A percentile compares a stretch with the other conserved stretches of the same genome.
Conservation (phyloP, 371 early-diverging fungal species). For the Mucor sp. region DNA sequence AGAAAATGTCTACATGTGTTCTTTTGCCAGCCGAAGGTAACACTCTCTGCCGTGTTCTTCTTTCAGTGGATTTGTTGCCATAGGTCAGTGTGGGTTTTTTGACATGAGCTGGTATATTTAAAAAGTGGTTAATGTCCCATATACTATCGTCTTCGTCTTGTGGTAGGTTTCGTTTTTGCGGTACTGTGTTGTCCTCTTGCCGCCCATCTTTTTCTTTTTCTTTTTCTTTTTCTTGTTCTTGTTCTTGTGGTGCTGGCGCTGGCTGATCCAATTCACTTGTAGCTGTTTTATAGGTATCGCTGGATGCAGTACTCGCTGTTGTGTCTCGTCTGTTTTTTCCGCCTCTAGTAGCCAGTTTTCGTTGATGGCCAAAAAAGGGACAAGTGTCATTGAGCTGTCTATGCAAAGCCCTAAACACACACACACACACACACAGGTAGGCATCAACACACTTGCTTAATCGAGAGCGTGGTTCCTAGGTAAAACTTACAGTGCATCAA, state of each 20-base stretch:
- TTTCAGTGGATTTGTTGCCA: neutral
- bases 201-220: neutral
- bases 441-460: neutral
- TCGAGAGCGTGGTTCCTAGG: too few species aligned
- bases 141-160: slow-evolving; percentile 7
- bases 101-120: neutral
- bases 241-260: neutral
- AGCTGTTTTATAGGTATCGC: neutral
- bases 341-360: neutral
- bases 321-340: neutral
- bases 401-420: neutral
- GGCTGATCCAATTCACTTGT: neutral
- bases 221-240: neutral
- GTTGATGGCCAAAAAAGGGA: slow-evolving; percentile 3
- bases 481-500: slow-evolving; percentile 22
- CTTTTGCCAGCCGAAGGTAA: neutral
- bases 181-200: neutral
- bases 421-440: too few species aligned
- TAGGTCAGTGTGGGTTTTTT: slow-evolving; percentile 6
- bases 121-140: slow-evolving; percentile 25
- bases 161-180: neutral
- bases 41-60: neutral
- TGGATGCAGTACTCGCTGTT: neutral
- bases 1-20: slow-evolving; percentile 4
- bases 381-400: slow-evolving; percentile 2